Evolutionary conservation across 331 rosid genomes (phyloP).

Genomic region (Arachis monticola): DNA sequence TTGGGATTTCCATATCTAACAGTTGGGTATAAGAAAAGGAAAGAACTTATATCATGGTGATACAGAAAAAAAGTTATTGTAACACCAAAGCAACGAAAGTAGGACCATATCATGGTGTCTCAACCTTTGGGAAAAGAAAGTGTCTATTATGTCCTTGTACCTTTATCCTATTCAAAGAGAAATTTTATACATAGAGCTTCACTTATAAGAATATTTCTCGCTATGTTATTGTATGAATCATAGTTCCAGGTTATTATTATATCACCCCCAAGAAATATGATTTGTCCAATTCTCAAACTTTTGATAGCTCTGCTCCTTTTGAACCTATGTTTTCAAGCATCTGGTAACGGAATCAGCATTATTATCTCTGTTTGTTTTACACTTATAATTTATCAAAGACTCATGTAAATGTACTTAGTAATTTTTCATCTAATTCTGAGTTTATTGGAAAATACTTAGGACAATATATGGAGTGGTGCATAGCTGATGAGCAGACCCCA

Average conservation of each 20-base stretch:
- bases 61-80: slow-evolving; percentile 39
- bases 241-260: slow-evolving; percentile 26
- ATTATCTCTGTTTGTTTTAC: neutral
- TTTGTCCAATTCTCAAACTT: slow-evolving; percentile 32
- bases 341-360: slow-evolving; percentile 35
- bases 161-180: neutral
- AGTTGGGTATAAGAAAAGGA: slow-evolving; percentile 19
- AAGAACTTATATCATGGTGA: slow-evolving; percentile 27
- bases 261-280: slow-evolving; percentile 34
- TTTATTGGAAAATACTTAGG: slow-evolving; percentile 37
- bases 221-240: neutral
- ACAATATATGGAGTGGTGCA: slow-evolving; percentile 48
- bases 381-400: slow-evolving; percentile 1
- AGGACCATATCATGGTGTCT: slow-evolving; percentile 33
- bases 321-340: slow-evolving; percentile 34
- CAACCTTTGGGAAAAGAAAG: slow-evolving; percentile 47
- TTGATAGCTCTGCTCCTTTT: slow-evolving; percentile 34
- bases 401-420: neutral
- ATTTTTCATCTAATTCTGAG: slow-evolving; percentile 10
- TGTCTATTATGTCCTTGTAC: neutral
- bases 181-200: neutral
- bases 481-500: slow-evolving; percentile 52
- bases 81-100: slow-evolving; percentile 51
- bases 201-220: slow-evolving; percentile 27
- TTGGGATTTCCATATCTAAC: slow-evolving; percentile 27